Evolutionary conservation across 371 early-diverging fungal genomes (phyloP).

Genomic region (Dichotomocladium elegans): DNA sequence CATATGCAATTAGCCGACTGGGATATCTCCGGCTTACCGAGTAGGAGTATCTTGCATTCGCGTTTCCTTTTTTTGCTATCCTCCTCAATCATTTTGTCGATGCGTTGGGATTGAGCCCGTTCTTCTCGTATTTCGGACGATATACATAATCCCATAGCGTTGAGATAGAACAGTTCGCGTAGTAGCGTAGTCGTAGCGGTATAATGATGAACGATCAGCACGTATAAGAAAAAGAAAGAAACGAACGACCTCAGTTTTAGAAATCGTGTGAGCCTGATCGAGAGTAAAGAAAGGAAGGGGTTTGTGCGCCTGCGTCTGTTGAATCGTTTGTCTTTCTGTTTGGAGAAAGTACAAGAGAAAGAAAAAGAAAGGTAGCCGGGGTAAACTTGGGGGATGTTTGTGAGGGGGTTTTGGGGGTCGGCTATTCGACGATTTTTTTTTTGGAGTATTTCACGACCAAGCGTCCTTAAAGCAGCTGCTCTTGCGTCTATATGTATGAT

Average conservation of each 20-base stretch:
- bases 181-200: conserved; percentile 8
- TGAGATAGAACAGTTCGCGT: conserved; percentile 7
- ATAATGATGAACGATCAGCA: conserved; percentile 2
- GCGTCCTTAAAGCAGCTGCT: too few relatives aligned
- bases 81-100: conserved; percentile 59
- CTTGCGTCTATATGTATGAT: too few relatives aligned
- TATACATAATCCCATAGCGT: conserved; percentile 62
- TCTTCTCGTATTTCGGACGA: conserved; percentile 60
- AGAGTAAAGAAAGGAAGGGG: background rate
- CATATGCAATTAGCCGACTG: background rate
- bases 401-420: background rate
- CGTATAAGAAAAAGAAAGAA: background rate
- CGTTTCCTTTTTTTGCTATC: conserved; percentile 50
- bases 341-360: background rate
- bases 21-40: conserved; percentile 47
- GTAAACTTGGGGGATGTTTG: background rate
- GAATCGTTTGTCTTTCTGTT: background rate
- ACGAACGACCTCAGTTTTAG: background rate
- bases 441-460: background rate
- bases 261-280: background rate
- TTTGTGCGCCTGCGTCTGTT: background rate
- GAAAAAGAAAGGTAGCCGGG: background rate
- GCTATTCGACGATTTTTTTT: too few relatives aligned
- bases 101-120: conserved; percentile 53
- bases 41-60: conserved; percentile 69